These are phyloP conservation scores for Spergularia bocconei DNA, from an alignment of 148 eudicot genomes.

Conservation along the genomic window DNA sequence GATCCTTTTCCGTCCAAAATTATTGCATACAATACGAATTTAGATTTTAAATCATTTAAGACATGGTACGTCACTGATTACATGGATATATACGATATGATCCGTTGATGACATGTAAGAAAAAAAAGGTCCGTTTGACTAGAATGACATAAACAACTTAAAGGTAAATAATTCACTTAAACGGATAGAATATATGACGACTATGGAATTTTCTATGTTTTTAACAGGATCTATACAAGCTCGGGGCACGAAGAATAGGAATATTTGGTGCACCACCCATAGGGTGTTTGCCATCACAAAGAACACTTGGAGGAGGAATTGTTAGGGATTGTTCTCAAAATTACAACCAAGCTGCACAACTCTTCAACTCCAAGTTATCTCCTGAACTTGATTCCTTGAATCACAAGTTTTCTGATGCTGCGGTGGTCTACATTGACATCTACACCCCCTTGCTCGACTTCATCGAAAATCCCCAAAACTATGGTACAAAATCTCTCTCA, in stretches of 20 bases:
- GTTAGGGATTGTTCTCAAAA: slow-evolving; percentile 32
- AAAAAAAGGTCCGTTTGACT: no score
- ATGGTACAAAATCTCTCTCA: slow-evolving; percentile 21
- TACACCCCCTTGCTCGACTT: slow-evolving; percentile 29
- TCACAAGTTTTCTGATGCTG: slow-evolving; percentile 21
- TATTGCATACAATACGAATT: no score
- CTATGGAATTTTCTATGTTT: neutral
- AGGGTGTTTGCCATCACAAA: slow-evolving; percentile 52
- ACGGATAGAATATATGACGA: no score
- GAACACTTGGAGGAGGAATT: slow-evolving; percentile 45
- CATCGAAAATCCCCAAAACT: slow-evolving; percentile 26
- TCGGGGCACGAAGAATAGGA: slow-evolving; percentile 41
- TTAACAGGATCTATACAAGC: slow-evolving; percentile 35
- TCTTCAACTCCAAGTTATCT: slow-evolving; percentile 44
- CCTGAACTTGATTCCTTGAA: slow-evolving; percentile 22
- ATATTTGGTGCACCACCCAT: slow-evolving; percentile 48
- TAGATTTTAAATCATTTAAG: no score
- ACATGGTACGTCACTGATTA: no score
- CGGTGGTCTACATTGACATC: slow-evolving; percentile 33
- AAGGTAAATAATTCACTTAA: no score
- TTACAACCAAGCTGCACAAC: slow-evolving; percentile 33
- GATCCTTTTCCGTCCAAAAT: no score
- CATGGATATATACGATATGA: no score
- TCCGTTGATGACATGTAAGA: no score
- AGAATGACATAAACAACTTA: no score